Evolutionary conservation across 768 basidiomycete genomes (phyloP).

Genomic region (Leccinellum luteum): DNA sequence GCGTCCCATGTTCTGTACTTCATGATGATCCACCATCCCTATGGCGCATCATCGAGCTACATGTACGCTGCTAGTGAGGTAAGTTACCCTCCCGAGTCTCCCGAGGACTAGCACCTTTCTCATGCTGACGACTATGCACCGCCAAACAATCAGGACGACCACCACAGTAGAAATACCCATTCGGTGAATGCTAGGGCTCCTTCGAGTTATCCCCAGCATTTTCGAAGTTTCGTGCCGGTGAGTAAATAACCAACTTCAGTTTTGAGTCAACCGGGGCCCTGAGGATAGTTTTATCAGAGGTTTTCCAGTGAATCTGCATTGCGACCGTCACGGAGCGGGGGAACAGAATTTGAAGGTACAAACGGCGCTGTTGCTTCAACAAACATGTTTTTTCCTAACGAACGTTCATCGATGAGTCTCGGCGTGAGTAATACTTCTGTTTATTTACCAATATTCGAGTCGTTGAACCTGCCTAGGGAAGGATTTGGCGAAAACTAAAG

Average conservation of each 20-base stretch:
- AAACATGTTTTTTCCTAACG: conserved; percentile 4
- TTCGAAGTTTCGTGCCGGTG: conserved; percentile 30
- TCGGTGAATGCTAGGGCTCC: not conserved
- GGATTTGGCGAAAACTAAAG: conserved; percentile 17
- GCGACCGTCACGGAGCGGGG: conserved; percentile 8
- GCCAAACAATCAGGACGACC: conserved; percentile 11
- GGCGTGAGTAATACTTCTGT: conserved; percentile 11
- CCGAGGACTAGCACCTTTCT: not conserved
- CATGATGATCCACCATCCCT: conserved; percentile 32
- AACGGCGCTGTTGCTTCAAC: not conserved
- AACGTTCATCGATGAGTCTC: conserved; percentile 6
- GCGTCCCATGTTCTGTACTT: conserved; percentile 18
- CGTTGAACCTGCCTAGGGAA: conserved; percentile 9
- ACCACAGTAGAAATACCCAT: not conserved
- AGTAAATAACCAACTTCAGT: not conserved
- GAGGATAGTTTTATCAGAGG: conserved; percentile 16
- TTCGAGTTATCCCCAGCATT: conserved; percentile 12
- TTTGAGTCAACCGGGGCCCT: not conserved
- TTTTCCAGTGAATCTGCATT: conserved; percentile 24
- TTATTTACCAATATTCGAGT: not conserved
- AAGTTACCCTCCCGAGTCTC: not conserved
- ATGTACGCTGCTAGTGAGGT: conserved; percentile 26
- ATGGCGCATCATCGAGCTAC: conserved; percentile 27
- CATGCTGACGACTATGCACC: not conserved
- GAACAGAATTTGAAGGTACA: conserved; percentile 4